phyloP scores from a whole-genome alignment of 169 alveolate species.

The Babesia microti region DNA sequence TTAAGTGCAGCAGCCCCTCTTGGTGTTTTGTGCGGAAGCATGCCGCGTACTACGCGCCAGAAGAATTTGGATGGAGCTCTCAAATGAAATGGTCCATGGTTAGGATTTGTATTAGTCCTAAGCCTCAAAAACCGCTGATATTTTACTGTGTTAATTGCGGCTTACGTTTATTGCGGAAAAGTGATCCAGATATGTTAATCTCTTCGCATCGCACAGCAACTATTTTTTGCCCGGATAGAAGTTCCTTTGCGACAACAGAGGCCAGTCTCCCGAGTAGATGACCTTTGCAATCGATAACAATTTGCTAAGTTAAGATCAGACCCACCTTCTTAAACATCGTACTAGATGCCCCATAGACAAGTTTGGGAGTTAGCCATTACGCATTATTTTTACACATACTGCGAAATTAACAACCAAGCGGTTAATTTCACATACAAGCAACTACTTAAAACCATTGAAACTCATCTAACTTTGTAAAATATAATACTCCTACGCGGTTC shows the following conservation, averaged over 20 bases:
- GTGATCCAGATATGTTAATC: slow-evolving; percentile 88
- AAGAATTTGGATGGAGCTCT: slow-evolving; percentile 93
- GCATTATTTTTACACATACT: too few species aligned
- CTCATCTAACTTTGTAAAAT: too few species aligned
- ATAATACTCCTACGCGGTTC: too few species aligned
- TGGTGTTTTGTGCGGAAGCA: slow-evolving; percentile 96
- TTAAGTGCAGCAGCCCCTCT: slow-evolving; percentile 94
- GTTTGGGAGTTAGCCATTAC: too few species aligned
- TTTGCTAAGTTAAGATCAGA: too few species aligned
- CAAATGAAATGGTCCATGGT: slow-evolving; percentile 90
- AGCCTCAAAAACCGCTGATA: slow-evolving; percentile 87
- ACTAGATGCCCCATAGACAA: too few species aligned
- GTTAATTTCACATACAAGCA: too few species aligned
- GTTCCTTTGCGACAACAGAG: slow-evolving; percentile 94
- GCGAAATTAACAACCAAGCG: too few species aligned
- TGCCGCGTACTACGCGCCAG: slow-evolving; percentile 97
- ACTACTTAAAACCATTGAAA: too few species aligned
- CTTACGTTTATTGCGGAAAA: slow-evolving; percentile 82
- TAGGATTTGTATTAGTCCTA: slow-evolving; percentile 91
- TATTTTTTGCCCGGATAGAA: slow-evolving; percentile 92
- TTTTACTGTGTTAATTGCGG: slow-evolving; percentile 61
- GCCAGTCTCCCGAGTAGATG: slow-evolving; percentile 98
- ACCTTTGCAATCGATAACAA: slow-evolving; percentile 94
- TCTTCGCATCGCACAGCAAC: slow-evolving; percentile 94
- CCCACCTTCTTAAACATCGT: too few species aligned